Base-by-base conservation (phyloP, 495 filamentous ascomycete species). In the Trichoderma orchidacearum region DNA sequence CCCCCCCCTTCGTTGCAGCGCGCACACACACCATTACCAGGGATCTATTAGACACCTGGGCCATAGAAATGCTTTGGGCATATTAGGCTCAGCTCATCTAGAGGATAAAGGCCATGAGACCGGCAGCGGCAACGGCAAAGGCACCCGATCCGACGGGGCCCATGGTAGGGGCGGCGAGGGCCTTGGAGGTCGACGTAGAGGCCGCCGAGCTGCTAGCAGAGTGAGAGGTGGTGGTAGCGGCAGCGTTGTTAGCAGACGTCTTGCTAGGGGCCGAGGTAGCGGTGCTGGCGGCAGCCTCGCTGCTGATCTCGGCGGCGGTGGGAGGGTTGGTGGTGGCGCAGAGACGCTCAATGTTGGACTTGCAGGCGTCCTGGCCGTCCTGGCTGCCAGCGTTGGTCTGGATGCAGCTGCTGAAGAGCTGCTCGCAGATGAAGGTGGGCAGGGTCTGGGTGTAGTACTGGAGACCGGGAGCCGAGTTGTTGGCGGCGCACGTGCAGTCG, bases 401-500 rank as follows among this genome's bases (percentile, higher is more conserved):
- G 36, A 62, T 67, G 66, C 70, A 72, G 30, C 61, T 51, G 6
- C 34, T 29, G 62, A 58, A 71, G 54, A 63, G 63, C 41, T 62
- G 25, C 29, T 64, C 23, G 64, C 70, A 72, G 53, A 66, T 61
- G 55, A 71, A 66, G 64, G 62, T 66, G 21, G 67, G 67, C 34
- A 72, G 63, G 32, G 67, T 65, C 63, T 70, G 63, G 25, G 32
- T 61, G 61, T 71, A 72, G 53, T 71, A 64, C 53, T 68, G 57
- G 15, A 72, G 68, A 32, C 60, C 67, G 3, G 70, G 70, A 13
- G 70, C 62, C 8, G 62, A 53, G 57, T 60, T 63, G 53, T 70
- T 66, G 18, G n/a, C 18, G 31, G 53, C 29, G 68, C 70, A 72
- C 1, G 51, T 58, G 62, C 70, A 72, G 18, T 27, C 29, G 61